Evolutionary conservation across 805 yeast genomes (phyloP).

Genomic region (Candida nonsorbophila): DNA sequence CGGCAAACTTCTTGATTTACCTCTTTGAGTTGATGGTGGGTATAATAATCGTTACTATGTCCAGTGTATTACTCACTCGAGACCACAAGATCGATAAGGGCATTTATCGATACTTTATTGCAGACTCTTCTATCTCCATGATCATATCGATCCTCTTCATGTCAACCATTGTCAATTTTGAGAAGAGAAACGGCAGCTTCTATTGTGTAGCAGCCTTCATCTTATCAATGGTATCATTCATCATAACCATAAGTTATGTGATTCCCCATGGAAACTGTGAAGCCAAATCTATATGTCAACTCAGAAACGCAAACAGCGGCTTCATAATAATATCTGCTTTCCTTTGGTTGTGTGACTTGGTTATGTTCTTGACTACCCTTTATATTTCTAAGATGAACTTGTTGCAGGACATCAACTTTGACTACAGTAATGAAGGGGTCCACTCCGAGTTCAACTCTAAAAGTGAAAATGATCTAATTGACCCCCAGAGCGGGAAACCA

Average conservation of each 20-base stretch:
- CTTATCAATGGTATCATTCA: constrained; percentile 30
- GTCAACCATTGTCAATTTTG: constrained; percentile 32
- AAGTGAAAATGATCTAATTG: constrained; percentile 5
- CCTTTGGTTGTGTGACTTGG: constrained; percentile 32
- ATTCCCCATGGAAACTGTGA: constrained; percentile 20
- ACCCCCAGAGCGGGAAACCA: constrained; percentile 12
- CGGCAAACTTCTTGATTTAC: constrained; percentile 24
- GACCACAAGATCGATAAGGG: constrained; percentile 19
- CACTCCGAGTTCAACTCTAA: constrained; percentile 10
- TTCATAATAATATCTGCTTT: constrained; percentile 34
- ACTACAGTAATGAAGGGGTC: constrained; percentile 18
- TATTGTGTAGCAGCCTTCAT: constrained; percentile 30
- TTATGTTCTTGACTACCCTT: constrained; percentile 32
- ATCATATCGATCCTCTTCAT: constrained; percentile 30
- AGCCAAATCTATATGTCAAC: constrained; percentile 14
- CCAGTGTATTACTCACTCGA: constrained; percentile 16
- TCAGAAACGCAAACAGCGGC: constrained; percentile 30
- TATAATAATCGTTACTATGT: constrained; percentile 20
- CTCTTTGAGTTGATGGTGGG: constrained; percentile 23
- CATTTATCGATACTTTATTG: constrained; percentile 32
- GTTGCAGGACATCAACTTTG: constrained; percentile 27
- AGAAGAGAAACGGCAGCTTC: constrained; percentile 34
- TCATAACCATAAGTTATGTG: constrained; percentile 20
- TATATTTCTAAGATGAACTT: constrained; percentile 32
- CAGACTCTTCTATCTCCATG: constrained; percentile 27